phyloP scores from a whole-genome alignment of 805 yeast genomes.

The Wickerhamomyces silvicola region DNA sequence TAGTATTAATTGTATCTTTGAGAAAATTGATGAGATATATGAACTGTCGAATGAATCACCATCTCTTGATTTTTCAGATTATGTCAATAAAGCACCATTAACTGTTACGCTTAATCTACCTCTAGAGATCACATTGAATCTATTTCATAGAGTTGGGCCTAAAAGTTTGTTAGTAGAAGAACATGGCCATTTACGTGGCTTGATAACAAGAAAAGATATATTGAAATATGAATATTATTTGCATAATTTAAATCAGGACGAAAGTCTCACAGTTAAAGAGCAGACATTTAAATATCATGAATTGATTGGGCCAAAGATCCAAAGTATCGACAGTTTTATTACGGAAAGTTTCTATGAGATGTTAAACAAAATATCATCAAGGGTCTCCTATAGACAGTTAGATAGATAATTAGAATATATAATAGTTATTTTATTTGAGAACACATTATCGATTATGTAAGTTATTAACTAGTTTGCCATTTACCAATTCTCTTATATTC shows the following conservation, averaged over 20 bases:
- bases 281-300: constrained; percentile 12
- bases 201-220: constrained; percentile 82
- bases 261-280: constrained; percentile 3
- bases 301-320: constrained; percentile 11
- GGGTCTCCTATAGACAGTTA: no score
- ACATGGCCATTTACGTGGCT: constrained; percentile 57
- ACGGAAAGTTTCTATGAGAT: background rate
- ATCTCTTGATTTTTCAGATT: constrained; percentile 19
- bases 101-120: constrained; percentile 47
- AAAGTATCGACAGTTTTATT: background rate
- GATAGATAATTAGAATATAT: no score
- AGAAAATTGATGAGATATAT: background rate
- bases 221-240: constrained; percentile 48
- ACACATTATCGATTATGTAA: no score
- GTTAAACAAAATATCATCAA: background rate
- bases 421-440: no score
- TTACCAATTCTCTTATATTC: constrained; percentile 74
- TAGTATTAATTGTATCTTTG: constrained; percentile 23
- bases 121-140: constrained; percentile 53
- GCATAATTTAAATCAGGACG: constrained; percentile 8
- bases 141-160: constrained; percentile 79
- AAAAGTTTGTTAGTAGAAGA: constrained; percentile 61
- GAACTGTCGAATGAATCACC: constrained; percentile 7
- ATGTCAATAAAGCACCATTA: constrained; percentile 54
- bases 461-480: constrained; percentile 40